These are phyloP conservation scores for Arabidopsis arenosa DNA, from an alignment of 345 rosid genomes.

Conservation along the genomic window DNA sequence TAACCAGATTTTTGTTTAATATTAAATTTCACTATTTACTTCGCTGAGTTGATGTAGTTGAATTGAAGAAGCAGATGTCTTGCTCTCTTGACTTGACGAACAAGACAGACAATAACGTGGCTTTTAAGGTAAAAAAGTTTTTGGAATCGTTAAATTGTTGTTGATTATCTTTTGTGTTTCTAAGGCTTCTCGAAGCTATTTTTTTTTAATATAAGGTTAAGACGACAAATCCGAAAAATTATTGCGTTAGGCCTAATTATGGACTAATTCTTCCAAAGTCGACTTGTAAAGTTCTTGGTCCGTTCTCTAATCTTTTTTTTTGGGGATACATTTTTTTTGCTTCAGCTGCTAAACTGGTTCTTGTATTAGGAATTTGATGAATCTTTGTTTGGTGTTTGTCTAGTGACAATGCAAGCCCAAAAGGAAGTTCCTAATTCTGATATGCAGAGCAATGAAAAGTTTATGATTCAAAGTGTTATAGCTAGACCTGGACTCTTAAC, in stretches of 20 bases:
- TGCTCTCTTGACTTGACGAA: constrained; percentile 68
- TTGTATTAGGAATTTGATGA: not conserved
- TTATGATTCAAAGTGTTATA: not conserved
- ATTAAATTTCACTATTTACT: not conserved
- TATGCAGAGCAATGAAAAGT: constrained; percentile 17
- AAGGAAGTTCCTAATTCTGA: constrained; percentile 62
- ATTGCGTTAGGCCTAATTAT: not conserved
- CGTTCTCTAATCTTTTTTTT: not conserved
- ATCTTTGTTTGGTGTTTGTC: constrained; percentile 1
- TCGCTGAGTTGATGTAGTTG: constrained; percentile 50
- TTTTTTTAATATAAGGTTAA: not conserved
- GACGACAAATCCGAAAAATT: not conserved
- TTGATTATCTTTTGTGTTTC: constrained; percentile 36
- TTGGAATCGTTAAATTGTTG: not conserved
- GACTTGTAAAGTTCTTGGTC: constrained; percentile 63
- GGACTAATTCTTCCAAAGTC: not conserved
- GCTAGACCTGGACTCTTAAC: not conserved
- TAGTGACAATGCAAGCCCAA: constrained; percentile 85
- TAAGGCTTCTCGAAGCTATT: constrained; percentile 11
- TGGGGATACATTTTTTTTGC: not conserved
- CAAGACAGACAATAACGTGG: constrained; percentile 66
- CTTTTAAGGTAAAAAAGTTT: constrained; percentile 58
- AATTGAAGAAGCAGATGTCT: constrained; percentile 70
- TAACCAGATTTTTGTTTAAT: not conserved
- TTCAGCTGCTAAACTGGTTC: not conserved